These are phyloP conservation scores for Kluyveromyces dobzhanskii DNA, from an alignment of 805 yeast species.

Conservation along the genomic window DNA sequence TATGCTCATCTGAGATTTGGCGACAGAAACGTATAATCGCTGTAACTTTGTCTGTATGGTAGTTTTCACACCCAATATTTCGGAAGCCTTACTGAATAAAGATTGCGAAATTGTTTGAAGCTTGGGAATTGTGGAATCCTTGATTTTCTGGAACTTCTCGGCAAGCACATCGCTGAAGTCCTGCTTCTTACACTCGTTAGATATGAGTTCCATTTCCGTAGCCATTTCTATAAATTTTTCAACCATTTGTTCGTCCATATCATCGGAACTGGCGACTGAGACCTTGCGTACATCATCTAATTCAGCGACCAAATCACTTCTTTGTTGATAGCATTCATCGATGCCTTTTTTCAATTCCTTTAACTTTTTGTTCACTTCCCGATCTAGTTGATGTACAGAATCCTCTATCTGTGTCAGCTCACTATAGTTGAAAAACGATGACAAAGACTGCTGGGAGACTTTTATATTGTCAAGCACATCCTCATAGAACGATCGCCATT, in stretches of 20 bases:
- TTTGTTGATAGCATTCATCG: constrained; percentile 10
- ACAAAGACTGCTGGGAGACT: constrained; percentile 9
- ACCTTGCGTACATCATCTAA: constrained; percentile 3
- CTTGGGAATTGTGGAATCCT: constrained; percentile 12
- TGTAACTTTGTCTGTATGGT: constrained; percentile 29
- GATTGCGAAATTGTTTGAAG: constrained; percentile 23
- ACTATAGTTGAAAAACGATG: constrained; percentile 12
- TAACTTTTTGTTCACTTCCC: constrained; percentile 11
- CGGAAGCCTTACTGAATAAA: constrained; percentile 17
- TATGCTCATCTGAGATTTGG: constrained; percentile 32
- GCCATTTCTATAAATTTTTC: constrained; percentile 20
- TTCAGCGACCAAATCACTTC: constrained; percentile 3
- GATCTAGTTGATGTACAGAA: constrained; percentile 10
- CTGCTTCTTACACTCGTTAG: constrained; percentile 8
- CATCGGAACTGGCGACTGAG: constrained; percentile 11
- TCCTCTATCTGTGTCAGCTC: constrained; percentile 8
- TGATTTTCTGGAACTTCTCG: constrained; percentile 6
- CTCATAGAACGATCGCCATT: constrained; percentile 32
- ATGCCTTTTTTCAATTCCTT: constrained; percentile 13
- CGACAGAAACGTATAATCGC: constrained; percentile 23
- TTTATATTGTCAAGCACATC: constrained; percentile 13
- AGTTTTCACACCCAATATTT: constrained; percentile 24
- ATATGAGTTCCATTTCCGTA: constrained; percentile 12
- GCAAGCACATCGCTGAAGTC: constrained; percentile 5
- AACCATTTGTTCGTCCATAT: constrained; percentile 20